Base-by-base conservation (phyloP, 2,329 filamentous ascomycete genomes). In the Calonectria pauciramosa region DNA sequence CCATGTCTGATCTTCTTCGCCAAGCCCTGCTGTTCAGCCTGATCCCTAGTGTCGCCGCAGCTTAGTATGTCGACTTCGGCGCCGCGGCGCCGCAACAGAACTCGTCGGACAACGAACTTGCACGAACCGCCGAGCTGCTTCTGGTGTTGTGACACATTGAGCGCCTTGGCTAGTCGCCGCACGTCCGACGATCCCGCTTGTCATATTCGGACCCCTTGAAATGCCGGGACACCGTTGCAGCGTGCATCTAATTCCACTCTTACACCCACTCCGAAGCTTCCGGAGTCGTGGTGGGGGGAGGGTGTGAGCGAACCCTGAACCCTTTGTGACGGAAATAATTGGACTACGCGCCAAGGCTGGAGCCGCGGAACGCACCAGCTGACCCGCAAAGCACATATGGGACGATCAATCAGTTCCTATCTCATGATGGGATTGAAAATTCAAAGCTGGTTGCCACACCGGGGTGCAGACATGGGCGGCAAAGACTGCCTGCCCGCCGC, bases 261-360 rank as follows among this genome's bases (percentile, higher is more conserved):
- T 34, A 52, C 66, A 44, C 59, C 51, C 47, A 49, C 51, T 68
- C 71, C 71, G 71, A 69, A 49, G 71, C 71, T 66, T 73, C 71
- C 71, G 71, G 49, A 44, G 49, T n/a, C 4, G 56, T 60, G 32
- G 56, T 60, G 56, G 56, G 32, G 56, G 32, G 56, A 59, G 67
- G 67, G 59, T 59, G 71, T 56, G 67, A 44, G 59, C 14, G 51
- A 68, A 72, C 54, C 69, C 60, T 64, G 51, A 59, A 28, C 44
- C 30, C 16, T 14, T 49, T 69, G 49, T 23, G 10, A 56, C 71
- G 66, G 71, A 41, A 73, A 64, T 34, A 59, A 64, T 34, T 44
- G 28, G 34, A 38, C 56, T 36, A 36, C 34, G 36, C 56, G 56
- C 56, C 32, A 36, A 38, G n/a, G 13, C 56, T 60, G n/a, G 34